Evolutionary conservation across 768 basidiomycete genomes (phyloP), one percentile per base, ranked within the genome.

Genomic region (Leccinum boreale): DNA sequence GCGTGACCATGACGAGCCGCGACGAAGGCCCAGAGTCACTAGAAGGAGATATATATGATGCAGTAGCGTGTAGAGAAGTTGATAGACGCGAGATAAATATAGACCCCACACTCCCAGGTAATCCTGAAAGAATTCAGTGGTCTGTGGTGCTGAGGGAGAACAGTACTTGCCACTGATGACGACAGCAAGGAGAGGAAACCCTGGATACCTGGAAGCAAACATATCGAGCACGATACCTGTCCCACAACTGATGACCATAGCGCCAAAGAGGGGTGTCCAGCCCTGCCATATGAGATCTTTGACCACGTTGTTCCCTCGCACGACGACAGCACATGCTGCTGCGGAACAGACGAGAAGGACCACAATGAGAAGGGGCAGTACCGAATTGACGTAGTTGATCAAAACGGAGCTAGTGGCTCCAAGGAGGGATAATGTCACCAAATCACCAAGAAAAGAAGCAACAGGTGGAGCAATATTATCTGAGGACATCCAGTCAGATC

Each of bases 401-500:
- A 96, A 81, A n/a, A 84, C 58, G 3, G 88, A 81, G 6, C 91
- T 87, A n/a, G 87, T 78, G 17, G 76, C 56, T n/a, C 89, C 91
- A 26, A 98, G 76, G 55, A 98, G 85, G 58, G 85, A 80, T 50
- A 99, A 84, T 0, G 96, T 96, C 51, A 98, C 80, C 33, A 99
- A 80, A 67, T 98, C 97, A 5, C 97, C 96, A 2, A 98, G 80
- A 65, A 92, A 93, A 3, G 93, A 85, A 0, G 97, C 97, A 9
- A 98, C 80, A 0, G 97, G 94, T 0, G 97, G 92, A 2, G 95
- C 90, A 62, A 98, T 95, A 71, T 99, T 99, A 69, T 97, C 94
- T 93, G 66, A 7, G 46, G 14, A 31, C 11, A 6, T 3, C 10
- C 21, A 39, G 52, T 65, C 17, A 56, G 26, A 31, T 14, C 15